Evolutionary conservation across 2,329 filamentous ascomycete species (phyloP).

Genomic region (Endocalyx cinctus): DNA sequence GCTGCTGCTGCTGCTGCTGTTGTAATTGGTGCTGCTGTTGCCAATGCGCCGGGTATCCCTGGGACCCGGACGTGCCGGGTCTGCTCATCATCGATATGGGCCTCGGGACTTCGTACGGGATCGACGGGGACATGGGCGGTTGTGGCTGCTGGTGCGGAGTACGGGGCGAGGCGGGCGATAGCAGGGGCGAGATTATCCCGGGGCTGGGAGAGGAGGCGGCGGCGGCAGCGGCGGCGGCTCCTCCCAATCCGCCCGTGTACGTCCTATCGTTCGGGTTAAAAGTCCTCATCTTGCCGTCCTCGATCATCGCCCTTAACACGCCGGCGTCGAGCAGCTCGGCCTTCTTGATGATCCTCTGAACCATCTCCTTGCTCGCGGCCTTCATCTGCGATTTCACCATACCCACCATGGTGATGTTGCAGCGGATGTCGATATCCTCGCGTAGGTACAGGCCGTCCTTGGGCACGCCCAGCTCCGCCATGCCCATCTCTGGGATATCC

Average conservation of each 20-base stretch:
- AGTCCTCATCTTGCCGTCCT: conserved; percentile 59
- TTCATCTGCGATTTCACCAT: conserved; percentile 66
- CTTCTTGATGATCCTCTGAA: conserved; percentile 65
- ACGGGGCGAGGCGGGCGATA: conserved; percentile 19
- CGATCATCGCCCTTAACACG: conserved; percentile 62
- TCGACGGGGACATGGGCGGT: conserved; percentile 27
- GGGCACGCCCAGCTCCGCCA: conserved; percentile 54
- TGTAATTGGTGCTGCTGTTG: conserved; percentile 23
- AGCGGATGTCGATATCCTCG: conserved; percentile 67
- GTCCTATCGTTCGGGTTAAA: conserved; percentile 40
- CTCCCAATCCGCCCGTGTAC: conserved; percentile 17
- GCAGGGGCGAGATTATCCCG: conserved; percentile 26
- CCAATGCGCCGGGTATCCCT: conserved; percentile 20
- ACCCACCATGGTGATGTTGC: conserved; percentile 59
- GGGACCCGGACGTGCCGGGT: conserved; percentile 28
- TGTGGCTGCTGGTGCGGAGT: no score
- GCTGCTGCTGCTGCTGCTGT: conserved; percentile 15
- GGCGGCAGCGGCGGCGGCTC: conserved; percentile 9
- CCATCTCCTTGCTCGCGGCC: conserved; percentile 63
- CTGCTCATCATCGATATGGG: conserved; percentile 29
- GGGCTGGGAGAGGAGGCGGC: no score
- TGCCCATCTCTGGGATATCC: conserved; percentile 57
- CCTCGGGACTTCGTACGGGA: conserved; percentile 37
- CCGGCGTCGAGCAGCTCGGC: conserved; percentile 65
- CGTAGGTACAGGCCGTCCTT: conserved; percentile 62